Base-by-base conservation (phyloP, 225 moss, liverwort and hornwort genomes). In the Pleurozium schreberi region DNA sequence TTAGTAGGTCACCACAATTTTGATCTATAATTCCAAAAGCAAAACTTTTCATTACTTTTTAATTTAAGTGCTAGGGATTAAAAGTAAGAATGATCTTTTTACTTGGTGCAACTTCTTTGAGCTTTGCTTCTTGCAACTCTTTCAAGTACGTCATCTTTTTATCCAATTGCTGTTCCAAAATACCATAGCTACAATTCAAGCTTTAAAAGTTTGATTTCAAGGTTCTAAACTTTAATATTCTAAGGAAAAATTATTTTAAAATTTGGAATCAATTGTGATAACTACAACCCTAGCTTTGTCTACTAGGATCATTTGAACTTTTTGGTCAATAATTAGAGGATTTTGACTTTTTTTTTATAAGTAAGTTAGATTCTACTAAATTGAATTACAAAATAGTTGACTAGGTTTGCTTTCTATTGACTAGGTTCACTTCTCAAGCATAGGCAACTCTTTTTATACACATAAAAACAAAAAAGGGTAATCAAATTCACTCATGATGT, bases 301-400 rank as follows among this genome's bases (percentile, higher is more conserved):
- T 13, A 66, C 2, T 8, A 52, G 26, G 13, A 38, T 45, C 7
- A 20, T 81, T 81, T 81, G 61, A 60, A 3, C 14, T 52, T 68
- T n/a, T 21, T 14, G 5, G 30, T 1, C 0, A 0, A 14, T 23
- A 14, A 36, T 0, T 9, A 3, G 36, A 53, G 2, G 36, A 23
- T 0, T 23, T 36, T 40, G 4, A 58, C n/a, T n/a, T n/a, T 58
- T 5, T 18, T 14, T 60, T 61, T 60, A 6, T 30, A 59, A 42
- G 9, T 28, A 15, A 23, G 6, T 30, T 61, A 30, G 2, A 31
- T 61, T 81, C 12, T 60, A 42, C 6, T 42, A 19, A 27, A 28
- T 80, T 43, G 30, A 81, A 33, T 31, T 30, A 13, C 4, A 60
- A 43, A 55, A 42, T 42, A 11, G 3, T 28, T 8, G 12, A 42